Conservation (phyloP, 306 rosid genomes). For the Glycyrrhiza uralensis region DNA sequence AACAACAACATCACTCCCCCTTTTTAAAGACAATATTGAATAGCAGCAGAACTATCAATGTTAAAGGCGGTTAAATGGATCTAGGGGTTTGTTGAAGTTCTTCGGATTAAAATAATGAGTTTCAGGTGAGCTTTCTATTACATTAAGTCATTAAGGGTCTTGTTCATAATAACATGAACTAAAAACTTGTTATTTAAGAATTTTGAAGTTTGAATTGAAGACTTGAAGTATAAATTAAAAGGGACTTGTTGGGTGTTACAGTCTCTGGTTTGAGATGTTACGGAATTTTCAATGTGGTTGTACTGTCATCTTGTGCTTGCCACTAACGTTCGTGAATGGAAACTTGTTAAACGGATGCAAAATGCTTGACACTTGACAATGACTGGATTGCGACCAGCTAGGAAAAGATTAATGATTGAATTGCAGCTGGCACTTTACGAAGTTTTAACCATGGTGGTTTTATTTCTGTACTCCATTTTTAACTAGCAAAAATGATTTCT, state of each 20-base stretch:
- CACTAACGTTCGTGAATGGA: constrained; percentile 17
- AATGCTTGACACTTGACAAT: constrained; percentile 20
- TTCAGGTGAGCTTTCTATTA: constrained; percentile 40
- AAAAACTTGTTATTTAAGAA: constrained; percentile 28
- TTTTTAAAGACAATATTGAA: neutral
- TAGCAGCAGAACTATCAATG: constrained; percentile 11
- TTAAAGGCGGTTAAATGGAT: constrained; percentile 21
- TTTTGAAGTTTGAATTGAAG: constrained; percentile 32
- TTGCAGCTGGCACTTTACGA: constrained; percentile 19
- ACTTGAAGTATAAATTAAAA: neutral
- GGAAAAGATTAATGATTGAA: constrained; percentile 20
- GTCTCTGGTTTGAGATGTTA: constrained; percentile 29
- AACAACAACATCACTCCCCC: no score
- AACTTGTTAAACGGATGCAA: constrained; percentile 1
- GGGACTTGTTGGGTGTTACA: neutral
- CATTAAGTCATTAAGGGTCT: neutral
- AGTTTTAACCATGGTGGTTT: neutral
- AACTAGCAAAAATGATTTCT: neutral
- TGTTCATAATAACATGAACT: neutral
- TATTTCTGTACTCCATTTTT: neutral
- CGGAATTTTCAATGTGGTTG: constrained; percentile 41
- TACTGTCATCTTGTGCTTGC: constrained; percentile 29
- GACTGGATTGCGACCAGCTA: constrained; percentile 10
- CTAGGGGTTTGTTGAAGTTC: constrained; percentile 5
- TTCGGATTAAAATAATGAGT: neutral